Evolutionary conservation across 2,329 filamentous ascomycete species (phyloP).

Genomic region (Lachnellula cervina): DNA sequence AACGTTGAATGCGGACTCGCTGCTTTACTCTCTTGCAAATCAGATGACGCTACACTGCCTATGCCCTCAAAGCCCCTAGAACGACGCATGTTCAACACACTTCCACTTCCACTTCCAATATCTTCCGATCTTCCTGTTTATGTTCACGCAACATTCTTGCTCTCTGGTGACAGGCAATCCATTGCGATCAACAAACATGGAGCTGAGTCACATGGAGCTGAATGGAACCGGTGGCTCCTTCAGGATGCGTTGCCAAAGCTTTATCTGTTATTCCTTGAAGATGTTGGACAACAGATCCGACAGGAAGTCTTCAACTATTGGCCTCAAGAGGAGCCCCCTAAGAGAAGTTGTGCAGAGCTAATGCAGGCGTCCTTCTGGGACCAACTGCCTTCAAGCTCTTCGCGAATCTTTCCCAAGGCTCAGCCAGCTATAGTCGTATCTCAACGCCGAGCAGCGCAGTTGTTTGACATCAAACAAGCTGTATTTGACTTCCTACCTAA

Average conservation of each 20-base stretch:
- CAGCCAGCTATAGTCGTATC: background rate
- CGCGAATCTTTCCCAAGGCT: conserved; percentile 20
- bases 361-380: conserved; percentile 22
- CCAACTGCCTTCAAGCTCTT: conserved; percentile 12
- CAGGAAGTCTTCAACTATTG: conserved; percentile 19
- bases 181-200: conserved; percentile 19
- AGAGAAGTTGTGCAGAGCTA: conserved; percentile 8
- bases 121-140: conserved; percentile 25
- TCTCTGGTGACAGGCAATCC: conserved; percentile 28
- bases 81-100: conserved; percentile 18
- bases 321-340: conserved; percentile 14
- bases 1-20: conserved; percentile 22
- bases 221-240: conserved; percentile 27
- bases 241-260: conserved; percentile 19
- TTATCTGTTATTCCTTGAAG: conserved; percentile 24
- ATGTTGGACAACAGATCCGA: conserved; percentile 9
- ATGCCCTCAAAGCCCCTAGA: background rate
- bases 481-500: conserved; percentile 23
- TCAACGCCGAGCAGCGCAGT: background rate
- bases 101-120: conserved; percentile 23
- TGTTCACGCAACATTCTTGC: conserved; percentile 29
- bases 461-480: conserved; percentile 15
- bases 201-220: conserved; percentile 8
- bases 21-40: conserved; percentile 11
- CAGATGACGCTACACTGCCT: background rate